phyloP scores from a whole-genome alignment of 2,329 filamentous ascomycete species.

The Colletotrichum sidae region DNA sequence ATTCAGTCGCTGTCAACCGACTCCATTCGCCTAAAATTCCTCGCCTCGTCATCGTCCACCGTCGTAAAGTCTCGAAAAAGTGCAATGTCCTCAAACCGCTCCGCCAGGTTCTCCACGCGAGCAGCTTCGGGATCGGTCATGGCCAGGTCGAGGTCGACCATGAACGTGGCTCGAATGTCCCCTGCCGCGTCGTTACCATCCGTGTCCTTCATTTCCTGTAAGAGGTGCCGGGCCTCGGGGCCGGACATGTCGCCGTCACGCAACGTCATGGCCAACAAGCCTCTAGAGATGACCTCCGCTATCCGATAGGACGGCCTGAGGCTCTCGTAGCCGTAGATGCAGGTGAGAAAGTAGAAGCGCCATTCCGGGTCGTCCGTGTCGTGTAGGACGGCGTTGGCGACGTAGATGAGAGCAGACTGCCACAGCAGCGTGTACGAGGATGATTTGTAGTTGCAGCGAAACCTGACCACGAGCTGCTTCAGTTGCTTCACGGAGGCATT shows the following conservation, averaged over 20 bases:
- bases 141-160: slow-evolving; percentile 51
- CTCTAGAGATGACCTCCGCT: slow-evolving; percentile 47
- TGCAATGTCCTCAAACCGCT: slow-evolving; percentile 47
- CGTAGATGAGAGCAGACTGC: slow-evolving; percentile 54
- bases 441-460: slow-evolving; percentile 46
- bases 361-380: slow-evolving; percentile 44
- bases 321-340: slow-evolving; percentile 52
- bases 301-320: slow-evolving; percentile 50
- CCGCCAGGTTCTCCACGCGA: slow-evolving; percentile 48
- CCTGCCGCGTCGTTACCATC: slow-evolving; percentile 39
- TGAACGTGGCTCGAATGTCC: slow-evolving; percentile 49
- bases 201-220: slow-evolving; percentile 44
- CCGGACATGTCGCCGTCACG: slow-evolving; percentile 46
- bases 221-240: slow-evolving; percentile 44
- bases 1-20: neutral
- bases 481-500: slow-evolving; percentile 51
- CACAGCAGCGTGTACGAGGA: slow-evolving; percentile 53
- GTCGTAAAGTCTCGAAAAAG: slow-evolving; percentile 47
- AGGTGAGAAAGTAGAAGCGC: slow-evolving; percentile 51
- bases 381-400: slow-evolving; percentile 51
- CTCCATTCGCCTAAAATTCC: neutral
- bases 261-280: slow-evolving; percentile 51
- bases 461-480: slow-evolving; percentile 51
- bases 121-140: slow-evolving; percentile 48
- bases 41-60: slow-evolving; percentile 3